Evolutionary conservation across 192 early-diverging fungal genomes (phyloP).

Genomic region (Coemansia sp.): DNA sequence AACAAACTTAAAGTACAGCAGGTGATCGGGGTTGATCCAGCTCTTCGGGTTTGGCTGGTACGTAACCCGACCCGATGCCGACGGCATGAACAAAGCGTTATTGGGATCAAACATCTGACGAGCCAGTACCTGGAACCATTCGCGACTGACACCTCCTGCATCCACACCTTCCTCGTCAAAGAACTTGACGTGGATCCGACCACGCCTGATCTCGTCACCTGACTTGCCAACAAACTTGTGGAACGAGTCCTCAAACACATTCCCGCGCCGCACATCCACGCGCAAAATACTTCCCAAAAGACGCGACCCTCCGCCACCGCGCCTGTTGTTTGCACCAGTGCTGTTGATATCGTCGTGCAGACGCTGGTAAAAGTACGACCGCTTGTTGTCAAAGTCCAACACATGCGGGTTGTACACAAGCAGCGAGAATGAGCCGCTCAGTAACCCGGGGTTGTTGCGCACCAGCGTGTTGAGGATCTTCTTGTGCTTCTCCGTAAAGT

Average conservation of each 20-base stretch:
- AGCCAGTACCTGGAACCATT: slow-evolving; percentile 97
- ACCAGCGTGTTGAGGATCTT: slow-evolving; percentile 98
- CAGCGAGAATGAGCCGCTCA: slow-evolving; percentile 96
- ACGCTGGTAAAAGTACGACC: slow-evolving; percentile 95
- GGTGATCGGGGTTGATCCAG: slow-evolving; percentile 89
- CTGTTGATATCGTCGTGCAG: slow-evolving; percentile 77
- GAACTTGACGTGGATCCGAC: slow-evolving; percentile 91
- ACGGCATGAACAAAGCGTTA: slow-evolving; percentile 97
- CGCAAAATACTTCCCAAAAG: slow-evolving; percentile 62
- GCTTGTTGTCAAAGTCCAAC: slow-evolving; percentile 99
- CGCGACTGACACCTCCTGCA: slow-evolving; percentile 95
- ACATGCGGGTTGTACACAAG: slow-evolving; percentile 97
- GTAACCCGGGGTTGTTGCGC: slow-evolving; percentile 90
- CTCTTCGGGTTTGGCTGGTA: slow-evolving; percentile 97
- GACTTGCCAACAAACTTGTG: slow-evolving; percentile 86
- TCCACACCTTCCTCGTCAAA: slow-evolving; percentile 97
- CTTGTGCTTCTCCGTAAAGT: slow-evolving; percentile 90
- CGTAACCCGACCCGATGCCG: slow-evolving; percentile 91
- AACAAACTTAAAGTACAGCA: slow-evolving; percentile 97
- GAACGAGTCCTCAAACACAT: slow-evolving; percentile 97
- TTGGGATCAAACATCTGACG: slow-evolving; percentile 98
- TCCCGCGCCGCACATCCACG: slow-evolving; percentile 88
- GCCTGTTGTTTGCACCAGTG: slow-evolving; percentile 15
- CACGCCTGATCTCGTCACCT: slow-evolving; percentile 92
- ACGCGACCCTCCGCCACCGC: slow-evolving; percentile 53